Percentiles rank a stretch among this genome's conserved stretches.
These are phyloP conservation scores for Geotrichum klebahnii DNA, from an alignment of 1,139 yeast species.

Conservation along the genomic window DNA sequence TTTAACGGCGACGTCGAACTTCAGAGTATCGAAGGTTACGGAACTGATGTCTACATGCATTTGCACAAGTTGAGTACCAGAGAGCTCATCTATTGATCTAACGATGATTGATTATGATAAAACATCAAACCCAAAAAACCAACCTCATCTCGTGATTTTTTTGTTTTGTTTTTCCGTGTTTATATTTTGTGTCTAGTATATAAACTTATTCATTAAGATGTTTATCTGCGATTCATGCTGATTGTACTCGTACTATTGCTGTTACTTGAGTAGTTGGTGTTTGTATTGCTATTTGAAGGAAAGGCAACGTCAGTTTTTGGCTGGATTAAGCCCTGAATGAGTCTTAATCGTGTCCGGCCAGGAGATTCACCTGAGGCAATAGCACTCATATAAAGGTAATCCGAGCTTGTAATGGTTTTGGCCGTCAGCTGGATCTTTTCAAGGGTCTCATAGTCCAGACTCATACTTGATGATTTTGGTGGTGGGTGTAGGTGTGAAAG, in stretches of 20 bases:
- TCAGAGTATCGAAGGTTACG: conserved; percentile 80
- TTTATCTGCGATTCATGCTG: conserved; percentile 1
- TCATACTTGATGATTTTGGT: conserved; percentile 2
- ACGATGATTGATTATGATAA: background rate
- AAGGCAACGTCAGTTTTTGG: background rate
- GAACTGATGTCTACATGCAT: conserved; percentile 77
- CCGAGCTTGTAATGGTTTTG: conserved; percentile 12
- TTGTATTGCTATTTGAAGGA: background rate
- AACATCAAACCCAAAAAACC: too few relatives aligned
- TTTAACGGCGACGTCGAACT: conserved; percentile 76
- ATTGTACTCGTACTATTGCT: background rate
- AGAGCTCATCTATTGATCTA: conserved; percentile 21
- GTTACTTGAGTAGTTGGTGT: too few relatives aligned
- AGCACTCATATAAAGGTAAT: conserved; percentile 12
- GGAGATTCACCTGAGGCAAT: conserved; percentile 6
- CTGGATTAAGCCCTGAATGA: conserved; percentile 1
- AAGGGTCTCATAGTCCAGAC: conserved; percentile 13
- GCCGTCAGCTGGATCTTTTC: conserved; percentile 14
- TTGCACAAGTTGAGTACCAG: conserved; percentile 48
- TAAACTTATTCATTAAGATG: conserved; percentile 3
- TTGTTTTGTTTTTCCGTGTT: too few relatives aligned
- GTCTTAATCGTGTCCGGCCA: conserved; percentile 4
- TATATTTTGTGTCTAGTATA: too few relatives aligned
- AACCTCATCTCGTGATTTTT: too few relatives aligned
- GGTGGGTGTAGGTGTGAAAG: background rate